phyloP scores from a whole-genome alignment of 306 rosid genomes.

The Crataegus laevigata region DNA sequence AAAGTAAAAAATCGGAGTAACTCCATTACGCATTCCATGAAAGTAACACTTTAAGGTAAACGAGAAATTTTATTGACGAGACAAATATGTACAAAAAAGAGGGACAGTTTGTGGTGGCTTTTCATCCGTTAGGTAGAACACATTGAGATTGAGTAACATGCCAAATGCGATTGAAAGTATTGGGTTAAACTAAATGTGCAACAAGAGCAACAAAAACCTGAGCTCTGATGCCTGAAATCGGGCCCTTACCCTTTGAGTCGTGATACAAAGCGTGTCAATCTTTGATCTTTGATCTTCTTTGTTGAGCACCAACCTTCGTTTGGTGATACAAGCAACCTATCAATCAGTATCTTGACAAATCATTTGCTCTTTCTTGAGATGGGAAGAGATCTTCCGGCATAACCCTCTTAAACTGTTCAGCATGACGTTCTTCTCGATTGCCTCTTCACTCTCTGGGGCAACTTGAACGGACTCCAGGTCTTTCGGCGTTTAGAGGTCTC shows the following conservation, averaged over 20 bases:
- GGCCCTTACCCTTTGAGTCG: conserved; percentile 8
- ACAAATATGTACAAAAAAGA: conserved; percentile 8
- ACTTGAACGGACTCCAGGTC: conserved; percentile 97
- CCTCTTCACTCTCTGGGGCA: conserved; percentile 75
- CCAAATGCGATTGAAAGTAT: conserved; percentile 11
- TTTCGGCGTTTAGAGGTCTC: conserved; percentile 87
- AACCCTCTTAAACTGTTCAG: conserved; percentile 29
- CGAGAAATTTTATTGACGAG: background rate
- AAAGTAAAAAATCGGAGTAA: too few relatives aligned
- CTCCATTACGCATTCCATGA: background rate
- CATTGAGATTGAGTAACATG: background rate
- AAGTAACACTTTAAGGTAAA: background rate
- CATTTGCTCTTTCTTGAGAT: background rate
- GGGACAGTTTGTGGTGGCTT: background rate
- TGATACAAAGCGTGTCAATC: conserved; percentile 7
- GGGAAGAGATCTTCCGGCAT: conserved; percentile 8
- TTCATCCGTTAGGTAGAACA: background rate
- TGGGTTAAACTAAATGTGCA: conserved; percentile 12
- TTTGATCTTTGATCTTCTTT: conserved; percentile 6
- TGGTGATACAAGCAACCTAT: conserved; percentile 14
- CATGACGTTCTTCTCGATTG: conserved; percentile 95
- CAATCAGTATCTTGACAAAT: conserved; percentile 18
- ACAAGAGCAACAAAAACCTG: conserved; percentile 23
- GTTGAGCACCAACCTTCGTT: conserved; percentile 10
- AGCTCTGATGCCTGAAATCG: conserved; percentile 22